phyloP scores from a whole-genome alignment of 805 yeast species.

The Saccharomycopsis sp. region DNA sequence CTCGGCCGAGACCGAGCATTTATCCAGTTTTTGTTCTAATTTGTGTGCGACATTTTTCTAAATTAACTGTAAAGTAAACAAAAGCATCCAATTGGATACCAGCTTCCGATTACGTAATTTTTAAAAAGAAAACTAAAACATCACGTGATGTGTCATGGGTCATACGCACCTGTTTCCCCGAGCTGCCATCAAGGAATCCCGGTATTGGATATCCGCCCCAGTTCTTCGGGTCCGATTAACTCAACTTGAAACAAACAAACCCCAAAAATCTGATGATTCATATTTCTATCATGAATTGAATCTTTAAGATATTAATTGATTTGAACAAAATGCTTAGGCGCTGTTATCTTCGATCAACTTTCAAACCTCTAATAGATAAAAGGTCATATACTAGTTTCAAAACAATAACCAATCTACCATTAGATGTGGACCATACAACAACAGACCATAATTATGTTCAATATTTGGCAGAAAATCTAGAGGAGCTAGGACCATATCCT shows the following conservation, averaged over 20 bases:
- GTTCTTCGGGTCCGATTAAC: not conserved
- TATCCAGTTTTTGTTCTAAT: no score
- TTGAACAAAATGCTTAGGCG: not conserved
- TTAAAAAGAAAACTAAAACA: no score
- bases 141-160: no score
- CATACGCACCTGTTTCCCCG: no score
- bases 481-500: conserved; percentile 28
- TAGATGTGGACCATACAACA: conserved; percentile 16
- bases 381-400: conserved; percentile 1
- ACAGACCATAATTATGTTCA: conserved; percentile 16
- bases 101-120: no score
- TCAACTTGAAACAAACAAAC: not conserved
- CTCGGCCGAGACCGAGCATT: no score
- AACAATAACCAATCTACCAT: conserved; percentile 8
- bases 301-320: not conserved
- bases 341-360: no score
- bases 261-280: not conserved
- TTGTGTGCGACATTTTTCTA: no score
- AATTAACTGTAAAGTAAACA: no score
- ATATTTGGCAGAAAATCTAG: conserved; percentile 15
- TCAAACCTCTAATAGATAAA: no score
- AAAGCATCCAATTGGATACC: no score
- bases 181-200: no score
- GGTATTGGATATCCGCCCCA: not conserved
- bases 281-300: not conserved